Conservation (phyloP, 371 early-diverging fungal genomes). For the Mucor saturninus region DNA sequence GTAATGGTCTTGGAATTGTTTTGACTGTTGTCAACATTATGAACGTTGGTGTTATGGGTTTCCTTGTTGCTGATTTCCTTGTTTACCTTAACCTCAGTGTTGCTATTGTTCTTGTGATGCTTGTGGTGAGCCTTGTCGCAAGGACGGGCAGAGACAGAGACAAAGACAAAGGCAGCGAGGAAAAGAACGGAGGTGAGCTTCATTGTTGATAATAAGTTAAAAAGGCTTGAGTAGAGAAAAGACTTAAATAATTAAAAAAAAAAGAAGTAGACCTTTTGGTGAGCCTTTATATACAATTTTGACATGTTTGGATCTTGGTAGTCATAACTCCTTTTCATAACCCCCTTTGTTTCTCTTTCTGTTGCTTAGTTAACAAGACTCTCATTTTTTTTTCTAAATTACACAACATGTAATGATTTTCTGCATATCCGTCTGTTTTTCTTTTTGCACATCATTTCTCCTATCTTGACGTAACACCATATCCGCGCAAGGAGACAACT, state of each 20-base stretch:
- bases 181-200: conserved; percentile 34
- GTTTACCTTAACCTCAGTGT: background rate
- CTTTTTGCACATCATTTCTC: too few species aligned
- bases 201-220: conserved; percentile 17
- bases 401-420: too few species aligned
- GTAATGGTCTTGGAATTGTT: background rate
- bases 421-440: too few species aligned
- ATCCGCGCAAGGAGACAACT: background rate
- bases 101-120: background rate
- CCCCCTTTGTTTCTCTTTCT: background rate
- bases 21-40: background rate
- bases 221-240: background rate
- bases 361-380: background rate
- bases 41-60: background rate
- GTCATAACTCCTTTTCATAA: too few species aligned
- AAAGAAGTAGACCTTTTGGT: too few species aligned
- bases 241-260: background rate
- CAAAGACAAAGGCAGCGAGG: conserved; percentile 23
- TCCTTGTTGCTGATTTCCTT: background rate
- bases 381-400: background rate
- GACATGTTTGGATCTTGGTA: too few species aligned
- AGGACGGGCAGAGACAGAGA: conserved; percentile 29
- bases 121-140: conserved; percentile 3
- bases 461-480: too few species aligned
- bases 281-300: too few species aligned